Evolutionary conservation across 225 moss, liverwort and hornwort species (phyloP).

Genomic region (Pleurozium schreberi): DNA sequence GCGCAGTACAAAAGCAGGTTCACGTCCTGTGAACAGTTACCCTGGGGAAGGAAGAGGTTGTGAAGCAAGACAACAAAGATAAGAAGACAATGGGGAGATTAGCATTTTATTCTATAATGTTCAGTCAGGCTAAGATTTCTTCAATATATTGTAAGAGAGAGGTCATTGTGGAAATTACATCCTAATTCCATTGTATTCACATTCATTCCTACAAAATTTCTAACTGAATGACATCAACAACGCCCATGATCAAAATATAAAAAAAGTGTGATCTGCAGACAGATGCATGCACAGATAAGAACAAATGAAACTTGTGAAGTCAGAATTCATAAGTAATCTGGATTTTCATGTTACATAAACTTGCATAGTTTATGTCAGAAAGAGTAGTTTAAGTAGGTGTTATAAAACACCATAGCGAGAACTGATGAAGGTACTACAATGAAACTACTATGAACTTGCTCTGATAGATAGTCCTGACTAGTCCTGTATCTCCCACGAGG

Average conservation of each 20-base stretch:
- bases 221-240: not conserved
- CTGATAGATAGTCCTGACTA: not conserved
- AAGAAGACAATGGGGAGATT: not conserved
- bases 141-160: not conserved
- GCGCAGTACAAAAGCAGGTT: not conserved
- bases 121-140: not conserved
- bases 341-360: not conserved
- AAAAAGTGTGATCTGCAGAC: not conserved
- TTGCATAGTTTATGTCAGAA: not conserved
- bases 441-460: constrained; percentile 7
- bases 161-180: not conserved
- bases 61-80: not conserved
- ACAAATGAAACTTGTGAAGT: not conserved
- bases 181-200: not conserved
- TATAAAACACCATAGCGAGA: not conserved
- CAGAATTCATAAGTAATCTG: not conserved
- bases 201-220: not conserved
- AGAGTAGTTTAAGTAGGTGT: not conserved
- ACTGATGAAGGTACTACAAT: not conserved
- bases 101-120: not conserved
- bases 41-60: not conserved
- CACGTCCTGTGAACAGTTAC: not conserved
- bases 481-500: not conserved
- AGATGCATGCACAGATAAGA: not conserved
- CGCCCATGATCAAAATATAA: not conserved